phyloP scores from a whole-genome alignment of 192 early-diverging fungal species.

The Gamsiella multidivaricata region DNA sequence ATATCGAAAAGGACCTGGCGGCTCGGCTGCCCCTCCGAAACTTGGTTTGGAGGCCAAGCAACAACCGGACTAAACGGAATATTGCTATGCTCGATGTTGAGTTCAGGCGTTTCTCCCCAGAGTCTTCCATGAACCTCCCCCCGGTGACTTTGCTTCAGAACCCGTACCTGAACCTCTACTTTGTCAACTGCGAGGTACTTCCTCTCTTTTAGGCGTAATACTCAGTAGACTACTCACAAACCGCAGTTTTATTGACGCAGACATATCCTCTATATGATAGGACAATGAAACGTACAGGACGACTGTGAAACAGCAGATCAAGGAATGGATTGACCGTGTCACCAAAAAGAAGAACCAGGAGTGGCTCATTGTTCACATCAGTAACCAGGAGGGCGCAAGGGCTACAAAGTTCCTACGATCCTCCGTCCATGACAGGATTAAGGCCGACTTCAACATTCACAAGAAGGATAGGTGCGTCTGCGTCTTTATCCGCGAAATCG shows the following conservation, averaged over 20 bases:
- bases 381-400: constrained; percentile 60
- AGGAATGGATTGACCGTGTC: constrained; percentile 81
- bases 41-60: constrained; percentile 80
- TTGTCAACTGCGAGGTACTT: constrained; percentile 81
- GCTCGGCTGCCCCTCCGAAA: constrained; percentile 83
- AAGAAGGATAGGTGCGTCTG: constrained; percentile 68
- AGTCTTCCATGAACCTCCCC: constrained; percentile 52
- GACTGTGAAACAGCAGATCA: constrained; percentile 72
- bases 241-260: not conserved
- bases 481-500: not conserved
- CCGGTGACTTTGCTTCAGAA: constrained; percentile 61
- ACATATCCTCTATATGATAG: constrained; percentile 45
- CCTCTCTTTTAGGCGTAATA: not conserved
- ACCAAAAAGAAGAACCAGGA: constrained; percentile 85
- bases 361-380: constrained; percentile 88
- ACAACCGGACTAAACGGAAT: constrained; percentile 68
- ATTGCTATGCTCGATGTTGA: constrained; percentile 72
- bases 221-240: not conserved
- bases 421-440: constrained; percentile 86
- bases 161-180: constrained; percentile 82
- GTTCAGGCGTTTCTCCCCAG: constrained; percentile 60
- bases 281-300: constrained; percentile 82
- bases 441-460: constrained; percentile 81
- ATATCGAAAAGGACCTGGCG: constrained; percentile 72
- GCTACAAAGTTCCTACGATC: constrained; percentile 71